phyloP scores from a whole-genome alignment of 208 protist genomes.

The Lotmaria passim region DNA sequence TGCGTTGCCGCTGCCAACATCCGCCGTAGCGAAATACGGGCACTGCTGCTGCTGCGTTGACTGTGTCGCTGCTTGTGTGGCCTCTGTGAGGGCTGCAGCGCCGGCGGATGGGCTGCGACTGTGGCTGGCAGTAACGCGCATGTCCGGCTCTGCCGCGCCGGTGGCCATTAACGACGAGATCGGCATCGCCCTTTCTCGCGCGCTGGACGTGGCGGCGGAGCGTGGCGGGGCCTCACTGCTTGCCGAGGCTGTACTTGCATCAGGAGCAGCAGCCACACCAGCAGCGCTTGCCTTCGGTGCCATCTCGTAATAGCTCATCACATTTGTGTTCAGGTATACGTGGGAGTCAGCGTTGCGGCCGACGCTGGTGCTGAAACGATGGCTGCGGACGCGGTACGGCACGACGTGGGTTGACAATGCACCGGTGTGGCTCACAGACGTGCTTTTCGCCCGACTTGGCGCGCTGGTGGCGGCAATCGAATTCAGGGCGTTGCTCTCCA shows the following conservation, averaged over 20 bases:
- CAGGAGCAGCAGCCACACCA: neutral
- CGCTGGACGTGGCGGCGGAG: neutral
- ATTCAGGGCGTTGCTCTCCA: neutral
- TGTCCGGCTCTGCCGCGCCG: neutral
- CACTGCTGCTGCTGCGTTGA: neutral
- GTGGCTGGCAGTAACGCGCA: neutral
- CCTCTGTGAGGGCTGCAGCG: too few relatives aligned
- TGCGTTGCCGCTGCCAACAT: neutral
- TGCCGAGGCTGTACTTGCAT: neutral
- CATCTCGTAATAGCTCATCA: constrained; percentile 29
- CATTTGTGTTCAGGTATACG: constrained; percentile 38
- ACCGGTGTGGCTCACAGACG: neutral
- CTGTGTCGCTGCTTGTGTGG: neutral
- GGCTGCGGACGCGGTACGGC: constrained; percentile 3
- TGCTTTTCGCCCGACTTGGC: neutral
- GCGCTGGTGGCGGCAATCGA: neutral
- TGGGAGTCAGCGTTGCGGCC: constrained; percentile 35
- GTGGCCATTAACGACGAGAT: constrained; percentile 10
- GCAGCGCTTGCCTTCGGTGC: neutral
- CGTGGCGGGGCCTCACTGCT: neutral
- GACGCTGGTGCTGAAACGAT: constrained; percentile 13
- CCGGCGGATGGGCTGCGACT: neutral
- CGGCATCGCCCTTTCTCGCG: neutral
- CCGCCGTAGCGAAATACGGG: neutral
- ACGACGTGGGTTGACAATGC: neutral